Evolutionary conservation across 495 filamentous ascomycete genomes (phyloP), one percentile per base, ranked within the genome.

Genomic region (Apodospora peruviana): DNA sequence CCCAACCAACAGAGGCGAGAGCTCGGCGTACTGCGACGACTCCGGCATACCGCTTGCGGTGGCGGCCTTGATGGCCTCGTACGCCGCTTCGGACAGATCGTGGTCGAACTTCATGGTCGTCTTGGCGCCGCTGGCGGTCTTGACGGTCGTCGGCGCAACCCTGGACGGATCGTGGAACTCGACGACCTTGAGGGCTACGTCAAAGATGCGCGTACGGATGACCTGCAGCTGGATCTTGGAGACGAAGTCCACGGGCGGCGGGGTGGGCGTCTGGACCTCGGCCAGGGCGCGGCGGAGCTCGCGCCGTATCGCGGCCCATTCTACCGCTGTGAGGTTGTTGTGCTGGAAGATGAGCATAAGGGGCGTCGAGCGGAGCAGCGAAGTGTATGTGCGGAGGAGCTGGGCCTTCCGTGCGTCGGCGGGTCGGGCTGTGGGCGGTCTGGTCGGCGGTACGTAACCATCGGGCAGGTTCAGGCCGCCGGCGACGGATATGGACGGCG

Each of bases 271-370:
- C 0, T 72, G 52, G 2, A 88, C 79, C 43, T 83, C 87, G 20
- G 66, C 60, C 14, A 97, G 64, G 1, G 89, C 90, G 5, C 68
- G 68, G 19, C 67, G 64, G 17, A 98, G 71, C 69, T 97, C 94
- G 46, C 93, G 83, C 45, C 93, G 79, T 48, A 98, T 80, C 11
- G 83, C 83, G 23, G 82, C 75, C 91, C 90, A 96, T 78, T 98
- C 93, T 35, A 75, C 72, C 4, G 90, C 82, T 44, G 84, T 86
- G 43, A 98, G 73, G 67, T 96, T 97, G 77, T 91, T 95, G 77
- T 97, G 93, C 69, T 97, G 91, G 77, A 98, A 91, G 58, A 97
- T 73, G 50, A 98, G 79, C 60, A 95, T 84, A 20, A 97, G 69
- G 39, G 93, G 90, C 16, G 87, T 83, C 32, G 90, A 90, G 37